Conservation (phyloP, 768 basidiomycete genomes). For the Trametes gibbosa region DNA sequence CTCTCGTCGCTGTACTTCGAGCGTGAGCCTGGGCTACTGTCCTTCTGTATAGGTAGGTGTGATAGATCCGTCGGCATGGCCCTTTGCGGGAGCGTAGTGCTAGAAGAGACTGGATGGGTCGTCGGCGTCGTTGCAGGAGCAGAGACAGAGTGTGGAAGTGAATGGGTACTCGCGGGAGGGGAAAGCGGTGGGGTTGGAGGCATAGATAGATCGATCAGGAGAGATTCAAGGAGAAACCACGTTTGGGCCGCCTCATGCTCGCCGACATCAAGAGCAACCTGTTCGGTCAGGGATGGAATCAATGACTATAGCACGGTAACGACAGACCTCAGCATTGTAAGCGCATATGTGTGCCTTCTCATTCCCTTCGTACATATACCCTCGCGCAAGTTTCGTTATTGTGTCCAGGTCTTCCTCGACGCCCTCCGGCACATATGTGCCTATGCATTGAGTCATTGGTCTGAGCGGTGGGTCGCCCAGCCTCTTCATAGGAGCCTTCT, state of each 20-base stretch:
- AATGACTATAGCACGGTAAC: not conserved
- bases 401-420: slow-evolving; percentile 41
- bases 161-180: slow-evolving; percentile 21
- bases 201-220: slow-evolving; percentile 48
- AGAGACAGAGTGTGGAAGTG: slow-evolving; percentile 38
- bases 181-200: slow-evolving; percentile 28
- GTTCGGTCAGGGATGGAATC: not conserved
- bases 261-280: slow-evolving; percentile 54
- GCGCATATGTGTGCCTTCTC: slow-evolving; percentile 50
- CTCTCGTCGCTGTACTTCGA: slow-evolving; percentile 16
- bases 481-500: slow-evolving; percentile 44
- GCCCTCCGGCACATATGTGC: slow-evolving; percentile 42
- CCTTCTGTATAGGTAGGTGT: not conserved
- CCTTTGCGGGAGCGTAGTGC: slow-evolving; percentile 7
- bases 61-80: slow-evolving; percentile 11
- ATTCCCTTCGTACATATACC: slow-evolving; percentile 53
- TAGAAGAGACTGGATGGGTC: slow-evolving; percentile 27
- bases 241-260: slow-evolving; percentile 56
- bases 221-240: slow-evolving; percentile 64
- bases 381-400: slow-evolving; percentile 61
- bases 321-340: slow-evolving; percentile 55
- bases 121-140: slow-evolving; percentile 41
- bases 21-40: slow-evolving; percentile 19
- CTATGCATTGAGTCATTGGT: slow-evolving; percentile 57
- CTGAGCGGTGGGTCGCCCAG: slow-evolving; percentile 55